Evolutionary conservation across 2,329 filamentous ascomycete species (phyloP).

Genomic region (Penicillium vulpinum): DNA sequence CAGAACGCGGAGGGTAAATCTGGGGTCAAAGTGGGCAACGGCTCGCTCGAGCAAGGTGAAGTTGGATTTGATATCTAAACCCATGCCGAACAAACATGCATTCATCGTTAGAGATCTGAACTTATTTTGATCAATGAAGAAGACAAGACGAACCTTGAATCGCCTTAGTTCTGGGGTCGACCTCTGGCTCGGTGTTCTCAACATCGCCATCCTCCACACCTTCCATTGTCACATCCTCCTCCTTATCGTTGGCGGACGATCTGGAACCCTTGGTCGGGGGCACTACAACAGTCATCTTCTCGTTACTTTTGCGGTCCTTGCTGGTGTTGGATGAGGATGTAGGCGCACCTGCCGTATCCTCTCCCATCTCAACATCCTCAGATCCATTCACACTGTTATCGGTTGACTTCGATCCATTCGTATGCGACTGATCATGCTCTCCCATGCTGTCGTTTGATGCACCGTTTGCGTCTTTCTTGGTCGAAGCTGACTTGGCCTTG

Average conservation of each 20-base stretch:
- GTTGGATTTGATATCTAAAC: conserved; percentile 87
- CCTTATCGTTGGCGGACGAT: conserved; percentile 61
- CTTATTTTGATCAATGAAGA: background rate
- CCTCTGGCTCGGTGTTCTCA: conserved; percentile 45
- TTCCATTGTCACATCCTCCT: conserved; percentile 72
- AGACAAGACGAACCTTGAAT: conserved; percentile 42
- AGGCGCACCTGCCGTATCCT: conserved; percentile 57
- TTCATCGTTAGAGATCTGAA: background rate
- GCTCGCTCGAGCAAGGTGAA: conserved; percentile 89
- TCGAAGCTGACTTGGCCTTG: conserved; percentile 39
- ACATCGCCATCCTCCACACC: conserved; percentile 50
- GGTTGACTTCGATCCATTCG: conserved; percentile 67
- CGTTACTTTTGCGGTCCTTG: conserved; percentile 70
- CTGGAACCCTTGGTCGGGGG: conserved; percentile 68
- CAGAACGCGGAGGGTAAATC: conserved; percentile 91
- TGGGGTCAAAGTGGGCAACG: conserved; percentile 87
- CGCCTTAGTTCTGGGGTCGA: conserved; percentile 52
- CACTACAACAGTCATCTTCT: conserved; percentile 78
- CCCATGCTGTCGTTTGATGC: conserved; percentile 56
- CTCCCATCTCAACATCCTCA: conserved; percentile 71
- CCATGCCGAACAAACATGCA: background rate
- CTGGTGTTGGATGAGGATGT: conserved; percentile 56
- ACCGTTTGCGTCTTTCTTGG: conserved; percentile 42
- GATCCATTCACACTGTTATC: conserved; percentile 67
- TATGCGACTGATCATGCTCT: conserved; percentile 69